Evolutionary conservation across 306 rosid genomes (phyloP).

Genomic region (Alnus glutinosa): DNA sequence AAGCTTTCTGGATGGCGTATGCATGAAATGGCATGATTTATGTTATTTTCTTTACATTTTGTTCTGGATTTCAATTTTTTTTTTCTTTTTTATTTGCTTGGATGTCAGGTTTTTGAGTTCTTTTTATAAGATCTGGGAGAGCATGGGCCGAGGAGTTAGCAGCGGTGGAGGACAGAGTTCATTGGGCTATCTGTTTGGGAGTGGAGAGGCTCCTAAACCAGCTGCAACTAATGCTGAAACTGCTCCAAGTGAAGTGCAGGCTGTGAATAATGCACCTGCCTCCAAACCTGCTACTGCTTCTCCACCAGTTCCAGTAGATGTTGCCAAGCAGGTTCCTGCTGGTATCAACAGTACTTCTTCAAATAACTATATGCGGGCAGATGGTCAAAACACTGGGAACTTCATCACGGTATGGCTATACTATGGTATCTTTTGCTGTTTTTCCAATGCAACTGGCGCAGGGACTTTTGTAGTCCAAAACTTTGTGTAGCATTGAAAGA

Average conservation of each 20-base stretch:
- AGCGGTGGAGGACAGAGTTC: slow-evolving; percentile 99
- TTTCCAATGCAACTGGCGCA: slow-evolving; percentile 9
- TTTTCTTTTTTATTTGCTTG: slow-evolving; percentile 24
- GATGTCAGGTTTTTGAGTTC: slow-evolving; percentile 29
- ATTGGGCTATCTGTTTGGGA: slow-evolving; percentile 93
- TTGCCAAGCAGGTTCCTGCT: slow-evolving; percentile 77
- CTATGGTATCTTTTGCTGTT: slow-evolving; percentile 14
- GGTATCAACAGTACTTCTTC: slow-evolving; percentile 85
- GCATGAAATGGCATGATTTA: background rate
- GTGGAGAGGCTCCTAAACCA: slow-evolving; percentile 82
- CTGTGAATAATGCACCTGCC: slow-evolving; percentile 49
- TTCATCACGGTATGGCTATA: slow-evolving; percentile 73
- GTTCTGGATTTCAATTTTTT: background rate
- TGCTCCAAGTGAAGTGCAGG: slow-evolving; percentile 42
- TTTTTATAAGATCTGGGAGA: slow-evolving; percentile 36
- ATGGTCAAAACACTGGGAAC: slow-evolving; percentile 97
- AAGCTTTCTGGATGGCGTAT: background rate
- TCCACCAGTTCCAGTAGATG: slow-evolving; percentile 54
- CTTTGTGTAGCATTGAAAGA: slow-evolving; percentile 3
- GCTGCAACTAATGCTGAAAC: slow-evolving; percentile 51
- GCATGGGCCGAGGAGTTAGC: slow-evolving; percentile 99
- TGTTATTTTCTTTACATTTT: slow-evolving; percentile 12
- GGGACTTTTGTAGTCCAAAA: slow-evolving; percentile 1
- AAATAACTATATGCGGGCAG: slow-evolving; percentile 68
- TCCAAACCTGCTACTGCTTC: slow-evolving; percentile 56